phyloP scores from a whole-genome alignment of 1,284 basidiomycete species.

The Ceratobasidium sp. region DNA sequence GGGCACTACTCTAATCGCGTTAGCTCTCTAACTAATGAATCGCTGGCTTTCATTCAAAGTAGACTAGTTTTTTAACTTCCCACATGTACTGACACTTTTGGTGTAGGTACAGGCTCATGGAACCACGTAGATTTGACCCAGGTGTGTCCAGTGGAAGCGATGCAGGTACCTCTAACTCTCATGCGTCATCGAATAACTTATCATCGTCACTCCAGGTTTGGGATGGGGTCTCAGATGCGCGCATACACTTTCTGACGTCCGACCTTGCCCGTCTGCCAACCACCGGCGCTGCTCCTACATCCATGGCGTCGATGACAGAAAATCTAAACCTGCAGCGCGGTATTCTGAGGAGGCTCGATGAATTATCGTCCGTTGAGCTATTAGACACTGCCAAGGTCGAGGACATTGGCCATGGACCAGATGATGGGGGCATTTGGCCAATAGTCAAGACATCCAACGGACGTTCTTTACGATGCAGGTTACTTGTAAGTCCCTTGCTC shows the following conservation, averaged over 20 bases:
- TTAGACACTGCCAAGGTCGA: conserved; percentile 77
- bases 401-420: conserved; percentile 65
- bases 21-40: conserved; percentile 87
- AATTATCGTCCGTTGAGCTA: conserved; percentile 64
- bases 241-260: conserved; percentile 75
- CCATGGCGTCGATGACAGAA: conserved; percentile 86
- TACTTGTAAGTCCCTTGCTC: conserved; percentile 68
- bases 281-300: conserved; percentile 18
- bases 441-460: conserved; percentile 76
- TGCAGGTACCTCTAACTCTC: conserved; percentile 72
- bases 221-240: conserved; percentile 87
- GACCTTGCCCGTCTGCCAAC: conserved; percentile 60
- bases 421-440: conserved; percentile 73
- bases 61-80: conserved; percentile 31
- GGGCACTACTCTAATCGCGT: conserved; percentile 87
- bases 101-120: conserved; percentile 86
- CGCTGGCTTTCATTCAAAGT: conserved; percentile 83
- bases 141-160: conserved; percentile 81
- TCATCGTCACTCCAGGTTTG: conserved; percentile 71
- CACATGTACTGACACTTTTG: neutral
- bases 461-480: conserved; percentile 70
- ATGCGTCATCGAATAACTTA: conserved; percentile 4
- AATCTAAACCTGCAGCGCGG: conserved; percentile 86
- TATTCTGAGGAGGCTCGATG: conserved; percentile 70
- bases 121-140: conserved; percentile 76